Conservation (phyloP, 176 grass and related monocot genomes). For the Microstegium vimineum region DNA sequence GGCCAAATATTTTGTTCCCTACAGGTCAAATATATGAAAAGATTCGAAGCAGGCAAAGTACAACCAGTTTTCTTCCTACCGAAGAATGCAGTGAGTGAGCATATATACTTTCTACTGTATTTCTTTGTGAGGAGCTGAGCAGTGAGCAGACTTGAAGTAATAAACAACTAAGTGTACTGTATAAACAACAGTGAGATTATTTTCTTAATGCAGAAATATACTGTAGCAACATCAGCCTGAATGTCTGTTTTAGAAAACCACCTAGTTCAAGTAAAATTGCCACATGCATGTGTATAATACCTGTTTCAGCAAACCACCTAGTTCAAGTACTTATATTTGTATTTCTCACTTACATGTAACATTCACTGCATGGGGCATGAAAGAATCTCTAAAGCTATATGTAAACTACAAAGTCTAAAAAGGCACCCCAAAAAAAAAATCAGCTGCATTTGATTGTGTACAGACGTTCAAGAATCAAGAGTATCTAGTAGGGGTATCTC, state of each 20-base stretch:
- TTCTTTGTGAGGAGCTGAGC: not conserved
- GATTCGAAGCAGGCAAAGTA: not conserved
- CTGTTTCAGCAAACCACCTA: not conserved
- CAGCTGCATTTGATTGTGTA: not conserved
- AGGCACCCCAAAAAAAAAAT: not conserved
- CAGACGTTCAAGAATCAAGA: not conserved
- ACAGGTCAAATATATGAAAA: not conserved
- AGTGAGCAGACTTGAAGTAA: not conserved
- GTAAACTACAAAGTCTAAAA: not conserved
- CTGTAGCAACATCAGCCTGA: not conserved
- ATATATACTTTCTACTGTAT: not conserved
- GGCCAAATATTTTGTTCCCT: not conserved
- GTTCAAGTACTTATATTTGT: not conserved
- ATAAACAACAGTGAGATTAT: not conserved
- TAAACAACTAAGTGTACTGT: not conserved
- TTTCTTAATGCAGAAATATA: not conserved
- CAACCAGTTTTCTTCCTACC: not conserved
- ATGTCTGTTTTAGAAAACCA: not conserved
- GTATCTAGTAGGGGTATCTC: not conserved
- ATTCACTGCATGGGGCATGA: not conserved
- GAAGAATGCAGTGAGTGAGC: not conserved
- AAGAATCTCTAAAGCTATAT: not conserved
- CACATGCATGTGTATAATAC: too few species aligned
- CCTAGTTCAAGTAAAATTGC: not conserved
- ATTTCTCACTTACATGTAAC: not conserved